These are phyloP conservation scores for Xylaria acuta DNA, from an alignment of 495 filamentous ascomycete species.

Conservation along the genomic window DNA sequence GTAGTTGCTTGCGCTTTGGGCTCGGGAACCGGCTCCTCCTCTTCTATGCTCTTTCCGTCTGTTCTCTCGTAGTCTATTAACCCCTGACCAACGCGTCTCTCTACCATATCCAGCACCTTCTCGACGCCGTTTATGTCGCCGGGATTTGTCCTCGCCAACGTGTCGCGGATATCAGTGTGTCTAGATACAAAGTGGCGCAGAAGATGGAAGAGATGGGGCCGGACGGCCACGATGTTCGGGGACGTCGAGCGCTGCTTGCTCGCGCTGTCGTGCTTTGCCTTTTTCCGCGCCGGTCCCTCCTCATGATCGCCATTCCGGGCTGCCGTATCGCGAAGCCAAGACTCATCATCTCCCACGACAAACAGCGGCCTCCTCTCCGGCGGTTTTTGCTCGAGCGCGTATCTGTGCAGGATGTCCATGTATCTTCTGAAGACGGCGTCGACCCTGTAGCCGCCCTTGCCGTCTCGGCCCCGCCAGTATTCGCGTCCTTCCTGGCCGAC, in stretches of 20 bases:
- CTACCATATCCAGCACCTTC: constrained; percentile 61
- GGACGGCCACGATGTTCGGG: constrained; percentile 82
- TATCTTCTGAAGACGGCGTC: constrained; percentile 89
- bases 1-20: constrained; percentile 31
- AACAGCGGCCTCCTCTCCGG: constrained; percentile 76
- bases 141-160: constrained; percentile 68
- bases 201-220: constrained; percentile 91
- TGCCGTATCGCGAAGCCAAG: constrained; percentile 41
- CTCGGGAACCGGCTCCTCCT: constrained; percentile 38
- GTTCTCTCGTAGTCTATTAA: constrained; percentile 71
- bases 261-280: constrained; percentile 58
- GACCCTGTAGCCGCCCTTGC: constrained; percentile 85
- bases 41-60: constrained; percentile 61
- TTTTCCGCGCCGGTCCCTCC: constrained; percentile 60
- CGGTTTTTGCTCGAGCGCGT: constrained; percentile 67
- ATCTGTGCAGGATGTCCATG: constrained; percentile 82
- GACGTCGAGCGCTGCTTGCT: constrained; percentile 58
- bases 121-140: constrained; percentile 77
- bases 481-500: constrained; percentile 69
- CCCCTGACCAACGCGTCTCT: constrained; percentile 73
- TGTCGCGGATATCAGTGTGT: constrained; percentile 82
- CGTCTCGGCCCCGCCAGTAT: constrained; percentile 84
- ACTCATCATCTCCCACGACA: constrained; percentile 66
- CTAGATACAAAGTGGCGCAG: constrained; percentile 77
- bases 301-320: constrained; percentile 42